Percentiles rank a stretch among this genome's conserved stretches.
These are phyloP conservation scores for Castanea crenata DNA, from an alignment of 306 rosid genomes.

Conservation along the genomic window DNA sequence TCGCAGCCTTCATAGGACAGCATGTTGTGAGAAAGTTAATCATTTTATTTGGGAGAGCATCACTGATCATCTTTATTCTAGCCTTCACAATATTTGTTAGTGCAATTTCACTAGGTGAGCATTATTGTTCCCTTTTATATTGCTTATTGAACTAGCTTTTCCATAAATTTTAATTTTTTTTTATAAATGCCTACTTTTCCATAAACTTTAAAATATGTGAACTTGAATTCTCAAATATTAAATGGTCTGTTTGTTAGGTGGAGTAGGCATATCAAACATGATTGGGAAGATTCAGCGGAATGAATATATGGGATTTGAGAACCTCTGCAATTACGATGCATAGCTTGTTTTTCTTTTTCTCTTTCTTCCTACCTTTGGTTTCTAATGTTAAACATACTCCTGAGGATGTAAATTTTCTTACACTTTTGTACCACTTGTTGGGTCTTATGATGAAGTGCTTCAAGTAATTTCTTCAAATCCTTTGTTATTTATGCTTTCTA, in stretches of 20 bases:
- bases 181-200: no score
- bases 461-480: neutral
- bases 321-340: slow-evolving; percentile 63
- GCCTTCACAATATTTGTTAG: slow-evolving; percentile 70
- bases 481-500: neutral
- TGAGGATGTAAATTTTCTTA: neutral
- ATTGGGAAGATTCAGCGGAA: slow-evolving; percentile 42
- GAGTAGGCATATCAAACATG: slow-evolving; percentile 74
- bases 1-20: slow-evolving; percentile 80
- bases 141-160: neutral
- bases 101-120: slow-evolving; percentile 73
- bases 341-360: neutral
- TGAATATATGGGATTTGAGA: slow-evolving; percentile 86
- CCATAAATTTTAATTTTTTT: neutral
- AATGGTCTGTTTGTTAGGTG: slow-evolving; percentile 48
- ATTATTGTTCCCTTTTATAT: neutral
- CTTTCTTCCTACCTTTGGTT: neutral
- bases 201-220: neutral
- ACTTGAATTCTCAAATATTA: slow-evolving; percentile 8
- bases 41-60: slow-evolving; percentile 74
- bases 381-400: neutral
- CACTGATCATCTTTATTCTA: slow-evolving; percentile 82
- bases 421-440: neutral
- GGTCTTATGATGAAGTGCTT: neutral
- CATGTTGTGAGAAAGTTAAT: slow-evolving; percentile 65